Conservation (phyloP, 306 rosid species). For the Adenanthera pavonina region DNA sequence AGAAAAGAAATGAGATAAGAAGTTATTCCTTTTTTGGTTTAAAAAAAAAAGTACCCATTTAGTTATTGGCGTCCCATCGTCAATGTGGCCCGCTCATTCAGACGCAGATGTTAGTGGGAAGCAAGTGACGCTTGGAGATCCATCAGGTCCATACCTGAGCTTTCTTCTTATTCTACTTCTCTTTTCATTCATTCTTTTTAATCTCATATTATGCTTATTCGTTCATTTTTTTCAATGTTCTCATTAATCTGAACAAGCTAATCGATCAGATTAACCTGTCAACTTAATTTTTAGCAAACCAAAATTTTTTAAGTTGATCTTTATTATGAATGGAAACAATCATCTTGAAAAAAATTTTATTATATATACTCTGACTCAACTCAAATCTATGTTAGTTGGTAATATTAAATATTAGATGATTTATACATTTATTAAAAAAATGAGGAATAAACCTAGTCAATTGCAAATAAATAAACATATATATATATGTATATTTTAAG, state of each 20-base stretch:
- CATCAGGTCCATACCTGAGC: neutral
- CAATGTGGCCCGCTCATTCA: constrained; percentile 48
- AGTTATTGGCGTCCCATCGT: constrained; percentile 49
- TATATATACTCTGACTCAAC: no score
- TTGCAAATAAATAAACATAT: no score
- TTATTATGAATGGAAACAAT: no score
- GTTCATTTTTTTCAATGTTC: no score
- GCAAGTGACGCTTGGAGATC: constrained; percentile 46
- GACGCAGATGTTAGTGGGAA: constrained; percentile 59
- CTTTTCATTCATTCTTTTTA: neutral
- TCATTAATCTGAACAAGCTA: no score
- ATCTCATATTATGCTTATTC: neutral
- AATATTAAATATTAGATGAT: no score
- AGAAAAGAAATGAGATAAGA: neutral
- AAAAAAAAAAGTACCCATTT: neutral
- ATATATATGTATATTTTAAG: no score
- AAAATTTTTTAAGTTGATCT: no score
- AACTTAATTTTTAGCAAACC: neutral
- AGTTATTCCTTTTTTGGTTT: neutral
- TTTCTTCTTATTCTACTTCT: neutral
- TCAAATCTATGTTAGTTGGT: no score
- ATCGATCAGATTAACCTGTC: neutral
- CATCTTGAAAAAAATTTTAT: no score
- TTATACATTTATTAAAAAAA: no score
- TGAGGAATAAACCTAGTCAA: no score